Conservation (phyloP, 805 yeast genomes). For the Metschnikowia peoriensis region DNA sequence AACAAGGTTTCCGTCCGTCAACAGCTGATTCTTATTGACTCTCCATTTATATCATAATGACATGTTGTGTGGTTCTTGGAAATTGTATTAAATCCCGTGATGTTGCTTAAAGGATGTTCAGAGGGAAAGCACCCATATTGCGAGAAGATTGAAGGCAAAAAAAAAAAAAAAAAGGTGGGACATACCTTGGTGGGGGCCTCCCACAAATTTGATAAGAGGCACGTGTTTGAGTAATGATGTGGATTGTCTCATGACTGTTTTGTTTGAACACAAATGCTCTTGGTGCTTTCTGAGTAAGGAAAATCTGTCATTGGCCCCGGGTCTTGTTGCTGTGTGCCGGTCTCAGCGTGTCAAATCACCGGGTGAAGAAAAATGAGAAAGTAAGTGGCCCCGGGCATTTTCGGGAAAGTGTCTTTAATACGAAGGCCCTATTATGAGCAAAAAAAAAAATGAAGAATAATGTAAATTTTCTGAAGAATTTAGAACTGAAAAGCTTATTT, state of each 20-base stretch:
- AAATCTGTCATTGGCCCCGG: constrained; percentile 9
- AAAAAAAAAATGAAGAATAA: no score
- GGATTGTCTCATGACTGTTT: constrained; percentile 32
- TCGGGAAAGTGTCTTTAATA: not conserved
- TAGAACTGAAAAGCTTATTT: no score
- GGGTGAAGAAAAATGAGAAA: not conserved
- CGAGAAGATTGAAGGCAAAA: no score
- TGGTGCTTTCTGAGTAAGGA: not conserved
- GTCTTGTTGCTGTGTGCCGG: constrained; percentile 11
- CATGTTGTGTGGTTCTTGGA: no score
- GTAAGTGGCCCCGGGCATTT: not conserved
- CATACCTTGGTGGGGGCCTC: constrained; percentile 60
- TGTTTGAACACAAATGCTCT: not conserved
- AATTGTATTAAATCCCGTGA: no score
- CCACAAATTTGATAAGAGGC: constrained; percentile 84
- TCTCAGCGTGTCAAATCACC: not conserved
- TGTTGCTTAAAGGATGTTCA: no score
- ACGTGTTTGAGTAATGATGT: constrained; percentile 41
- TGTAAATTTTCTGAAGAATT: no score
- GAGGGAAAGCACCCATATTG: no score
- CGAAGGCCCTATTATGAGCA: not conserved
- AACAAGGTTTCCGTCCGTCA: no score
- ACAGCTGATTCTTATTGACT: no score
- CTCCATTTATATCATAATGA: no score
- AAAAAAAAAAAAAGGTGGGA: not conserved